Conservation (phyloP, 164 flowering plant species). For the Nymphaea thermarum region DNA sequence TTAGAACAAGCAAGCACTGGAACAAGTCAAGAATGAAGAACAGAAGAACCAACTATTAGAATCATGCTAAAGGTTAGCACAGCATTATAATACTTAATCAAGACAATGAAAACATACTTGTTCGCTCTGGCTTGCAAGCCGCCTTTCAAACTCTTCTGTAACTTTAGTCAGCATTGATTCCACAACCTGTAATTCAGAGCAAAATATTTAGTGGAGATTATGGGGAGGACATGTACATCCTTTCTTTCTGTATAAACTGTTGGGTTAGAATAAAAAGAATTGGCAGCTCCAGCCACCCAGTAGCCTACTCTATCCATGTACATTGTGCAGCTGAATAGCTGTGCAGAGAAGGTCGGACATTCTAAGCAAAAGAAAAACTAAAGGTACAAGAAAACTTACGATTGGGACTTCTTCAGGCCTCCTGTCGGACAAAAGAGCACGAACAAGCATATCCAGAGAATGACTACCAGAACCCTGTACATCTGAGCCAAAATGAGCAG, state of each 20-base stretch:
- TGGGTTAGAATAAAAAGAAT: no score
- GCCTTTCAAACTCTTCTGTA: slow-evolving; percentile 71
- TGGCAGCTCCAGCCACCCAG: no score
- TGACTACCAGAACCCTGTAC: slow-evolving; percentile 34
- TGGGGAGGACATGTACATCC: no score
- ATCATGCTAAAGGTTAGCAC: no score
- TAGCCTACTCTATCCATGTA: neutral
- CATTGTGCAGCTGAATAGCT: neutral
- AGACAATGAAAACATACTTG: slow-evolving; percentile 19
- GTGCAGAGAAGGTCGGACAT: no score
- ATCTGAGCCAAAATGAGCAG: neutral
- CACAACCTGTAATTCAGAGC: slow-evolving; percentile 43
- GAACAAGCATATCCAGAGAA: slow-evolving; percentile 61
- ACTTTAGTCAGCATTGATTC: slow-evolving; percentile 69
- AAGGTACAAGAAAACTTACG: slow-evolving; percentile 29
- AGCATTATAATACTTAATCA: no score
- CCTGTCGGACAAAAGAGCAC: slow-evolving; percentile 58
- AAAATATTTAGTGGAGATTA: no score
- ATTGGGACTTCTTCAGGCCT: slow-evolving; percentile 87
- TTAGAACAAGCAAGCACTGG: neutral
- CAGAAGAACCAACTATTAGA: no score
- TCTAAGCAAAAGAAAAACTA: no score
- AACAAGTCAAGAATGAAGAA: no score
- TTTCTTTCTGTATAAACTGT: no score
- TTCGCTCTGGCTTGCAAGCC: slow-evolving; percentile 38